These are phyloP conservation scores for Nicotiana paniculata DNA, from an alignment of 257 asterid genomes.

Conservation along the genomic window DNA sequence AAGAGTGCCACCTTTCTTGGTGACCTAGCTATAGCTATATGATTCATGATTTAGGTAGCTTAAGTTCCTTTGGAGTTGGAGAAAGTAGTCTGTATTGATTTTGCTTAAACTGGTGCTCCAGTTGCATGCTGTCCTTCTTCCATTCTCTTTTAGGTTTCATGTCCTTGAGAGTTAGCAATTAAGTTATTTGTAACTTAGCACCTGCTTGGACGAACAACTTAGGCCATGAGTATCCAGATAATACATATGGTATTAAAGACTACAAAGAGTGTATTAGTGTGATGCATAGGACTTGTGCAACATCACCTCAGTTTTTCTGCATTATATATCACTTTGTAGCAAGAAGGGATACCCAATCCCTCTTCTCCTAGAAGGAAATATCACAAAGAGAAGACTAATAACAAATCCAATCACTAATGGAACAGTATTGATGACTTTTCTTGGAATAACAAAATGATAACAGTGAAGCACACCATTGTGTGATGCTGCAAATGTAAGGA, in stretches of 20 bases:
- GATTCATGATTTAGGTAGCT: background rate
- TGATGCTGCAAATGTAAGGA: constrained; percentile 46
- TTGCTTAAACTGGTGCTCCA: background rate
- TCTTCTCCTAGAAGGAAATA: constrained; percentile 55
- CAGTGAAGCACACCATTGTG: constrained; percentile 47
- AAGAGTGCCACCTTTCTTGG: too few species aligned
- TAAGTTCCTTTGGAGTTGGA: background rate
- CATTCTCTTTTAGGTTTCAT: too few species aligned
- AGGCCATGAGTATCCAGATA: too few species aligned
- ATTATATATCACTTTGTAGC: constrained; percentile 37
- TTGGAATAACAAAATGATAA: constrained; percentile 30
- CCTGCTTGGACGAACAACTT: too few species aligned
- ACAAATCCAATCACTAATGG: constrained; percentile 45
- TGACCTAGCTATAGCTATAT: too few species aligned
- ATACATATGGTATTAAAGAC: too few species aligned
- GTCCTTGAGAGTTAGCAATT: too few species aligned
- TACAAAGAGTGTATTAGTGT: background rate
- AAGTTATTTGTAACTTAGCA: too few species aligned
- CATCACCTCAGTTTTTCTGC: background rate
- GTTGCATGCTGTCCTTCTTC: background rate
- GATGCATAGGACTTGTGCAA: background rate
- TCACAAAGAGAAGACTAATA: constrained; percentile 42
- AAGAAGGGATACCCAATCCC: constrained; percentile 61
- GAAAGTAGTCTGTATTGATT: background rate
- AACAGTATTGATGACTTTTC: constrained; percentile 31